Evolutionary conservation across 169 alveolate genomes (phyloP).

Genomic region (Sarcocystis neurona): DNA sequence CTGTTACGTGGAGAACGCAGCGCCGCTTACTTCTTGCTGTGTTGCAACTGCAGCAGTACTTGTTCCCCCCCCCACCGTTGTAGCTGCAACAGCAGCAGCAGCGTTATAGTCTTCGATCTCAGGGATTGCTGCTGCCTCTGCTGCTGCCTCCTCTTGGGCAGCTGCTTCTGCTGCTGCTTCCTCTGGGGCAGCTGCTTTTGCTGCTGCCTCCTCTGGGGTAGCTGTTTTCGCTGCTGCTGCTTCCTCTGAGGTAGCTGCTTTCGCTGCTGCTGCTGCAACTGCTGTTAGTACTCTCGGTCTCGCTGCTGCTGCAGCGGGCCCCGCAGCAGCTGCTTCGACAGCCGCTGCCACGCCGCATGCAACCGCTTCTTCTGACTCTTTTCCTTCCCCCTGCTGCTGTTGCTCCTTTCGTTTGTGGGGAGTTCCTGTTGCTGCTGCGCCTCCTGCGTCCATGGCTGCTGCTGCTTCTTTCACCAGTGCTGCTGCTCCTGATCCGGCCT

Average conservation of each 20-base stretch:
- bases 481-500: too few relatives aligned
- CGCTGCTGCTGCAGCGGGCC: not conserved
- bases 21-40: too few relatives aligned
- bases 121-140: too few relatives aligned
- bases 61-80: too few relatives aligned
- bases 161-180: not conserved
- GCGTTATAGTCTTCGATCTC: too few relatives aligned
- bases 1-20: too few relatives aligned
- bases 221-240: not conserved
- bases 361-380: not conserved
- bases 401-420: not conserved
- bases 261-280: not conserved
- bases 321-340: not conserved
- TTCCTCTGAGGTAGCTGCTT: not conserved
- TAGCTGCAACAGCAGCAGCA: too few relatives aligned
- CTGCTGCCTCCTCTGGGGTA: not conserved
- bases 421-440: not conserved
- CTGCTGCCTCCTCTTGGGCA: too few relatives aligned
- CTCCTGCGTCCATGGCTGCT: too few relatives aligned
- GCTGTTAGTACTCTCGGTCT: too few relatives aligned
- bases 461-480: too few relatives aligned
- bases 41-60: too few relatives aligned
- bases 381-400: not conserved
- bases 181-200: not conserved
- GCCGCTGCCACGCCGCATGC: not conserved